A percentile compares a stretch with the other conserved stretches of the same genome.
Evolutionary conservation across 345 rosid species (phyloP).

Genomic region (Corymbia maculata): DNA sequence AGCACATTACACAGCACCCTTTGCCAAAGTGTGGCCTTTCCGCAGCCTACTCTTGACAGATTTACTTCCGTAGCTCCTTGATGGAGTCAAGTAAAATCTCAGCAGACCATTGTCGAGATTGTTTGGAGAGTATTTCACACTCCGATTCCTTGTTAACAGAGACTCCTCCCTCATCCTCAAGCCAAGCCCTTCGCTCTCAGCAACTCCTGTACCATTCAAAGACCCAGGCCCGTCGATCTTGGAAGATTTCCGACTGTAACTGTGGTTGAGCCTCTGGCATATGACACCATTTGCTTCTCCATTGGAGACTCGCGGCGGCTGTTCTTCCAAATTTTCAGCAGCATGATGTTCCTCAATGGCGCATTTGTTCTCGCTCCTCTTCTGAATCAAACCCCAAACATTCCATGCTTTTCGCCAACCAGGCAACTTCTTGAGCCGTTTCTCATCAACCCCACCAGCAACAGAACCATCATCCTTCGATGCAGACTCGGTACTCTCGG

Average conservation of each 20-base stretch:
- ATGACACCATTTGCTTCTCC: not conserved
- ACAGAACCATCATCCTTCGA: conserved; percentile 40
- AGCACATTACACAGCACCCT: not conserved
- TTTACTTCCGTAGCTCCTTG: conserved; percentile 2
- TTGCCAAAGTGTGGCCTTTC: not conserved
- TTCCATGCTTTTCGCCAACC: conserved; percentile 55
- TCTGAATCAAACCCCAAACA: conserved; percentile 59
- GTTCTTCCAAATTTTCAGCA: not conserved
- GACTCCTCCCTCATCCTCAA: not conserved
- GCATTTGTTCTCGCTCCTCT: conserved; percentile 24
- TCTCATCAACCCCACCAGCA: conserved; percentile 24
- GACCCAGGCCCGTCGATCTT: not conserved
- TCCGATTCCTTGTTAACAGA: not conserved
- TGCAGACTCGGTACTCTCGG: conserved; percentile 19
- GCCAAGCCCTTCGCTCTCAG: not conserved
- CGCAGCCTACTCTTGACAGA: conserved; percentile 4
- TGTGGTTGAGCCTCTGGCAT: not conserved
- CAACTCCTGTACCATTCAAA: not conserved
- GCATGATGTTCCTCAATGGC: not conserved
- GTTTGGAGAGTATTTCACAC: not conserved
- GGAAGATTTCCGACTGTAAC: not conserved
- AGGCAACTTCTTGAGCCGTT: conserved; percentile 30
- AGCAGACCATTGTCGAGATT: conserved; percentile 6
- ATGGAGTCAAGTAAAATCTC: conserved; percentile 10
- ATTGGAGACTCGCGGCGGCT: not conserved